A percentile compares a stretch with the other conserved stretches of the same genome.
These are phyloP conservation scores for Aureobasidium uvarum DNA, from an alignment of 2,329 filamentous ascomycete genomes.

Conservation along the genomic window DNA sequence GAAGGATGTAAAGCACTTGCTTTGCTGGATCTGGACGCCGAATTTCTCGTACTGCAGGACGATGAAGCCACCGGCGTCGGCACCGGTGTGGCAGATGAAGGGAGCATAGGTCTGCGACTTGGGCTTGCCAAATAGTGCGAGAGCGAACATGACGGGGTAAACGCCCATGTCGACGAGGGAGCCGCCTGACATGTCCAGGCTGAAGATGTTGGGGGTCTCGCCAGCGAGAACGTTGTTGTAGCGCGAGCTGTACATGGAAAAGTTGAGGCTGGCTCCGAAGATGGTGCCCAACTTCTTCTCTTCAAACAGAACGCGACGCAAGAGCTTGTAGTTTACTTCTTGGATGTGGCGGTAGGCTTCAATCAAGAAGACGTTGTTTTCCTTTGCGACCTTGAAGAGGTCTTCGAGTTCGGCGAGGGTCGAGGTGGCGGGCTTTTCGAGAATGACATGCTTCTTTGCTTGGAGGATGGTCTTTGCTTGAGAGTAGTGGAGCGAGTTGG, in stretches of 20 bases:
- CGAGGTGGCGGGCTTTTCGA: constrained; percentile 52
- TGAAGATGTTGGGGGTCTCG: constrained; percentile 51
- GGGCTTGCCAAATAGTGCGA: constrained; percentile 50
- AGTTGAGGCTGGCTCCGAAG: constrained; percentile 48
- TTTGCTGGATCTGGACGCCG: constrained; percentile 45
- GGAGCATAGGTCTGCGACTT: constrained; percentile 45
- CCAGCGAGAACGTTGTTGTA: constrained; percentile 50
- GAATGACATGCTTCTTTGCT: constrained; percentile 50
- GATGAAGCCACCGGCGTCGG: constrained; percentile 49
- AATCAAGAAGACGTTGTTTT: constrained; percentile 46
- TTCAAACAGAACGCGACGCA: constrained; percentile 41
- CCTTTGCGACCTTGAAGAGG: constrained; percentile 45
- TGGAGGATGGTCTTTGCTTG: constrained; percentile 47
- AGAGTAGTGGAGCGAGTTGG: constrained; percentile 49
- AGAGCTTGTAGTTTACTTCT: constrained; percentile 50
- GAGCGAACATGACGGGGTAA: constrained; percentile 49
- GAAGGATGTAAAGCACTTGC: constrained; percentile 47
- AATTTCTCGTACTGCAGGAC: constrained; percentile 48
- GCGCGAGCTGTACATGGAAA: constrained; percentile 47
- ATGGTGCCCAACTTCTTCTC: constrained; percentile 44
- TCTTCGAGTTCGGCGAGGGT: constrained; percentile 46
- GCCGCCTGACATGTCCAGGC: constrained; percentile 48
- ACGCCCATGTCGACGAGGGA: constrained; percentile 51
- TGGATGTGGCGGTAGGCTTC: constrained; percentile 53
- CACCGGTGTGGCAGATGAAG: constrained; percentile 46